A percentile compares a stretch with the other conserved stretches of the same genome.
Evolutionary conservation across 257 asterid species (phyloP).

Genomic region (Leptodermis oblonga): DNA sequence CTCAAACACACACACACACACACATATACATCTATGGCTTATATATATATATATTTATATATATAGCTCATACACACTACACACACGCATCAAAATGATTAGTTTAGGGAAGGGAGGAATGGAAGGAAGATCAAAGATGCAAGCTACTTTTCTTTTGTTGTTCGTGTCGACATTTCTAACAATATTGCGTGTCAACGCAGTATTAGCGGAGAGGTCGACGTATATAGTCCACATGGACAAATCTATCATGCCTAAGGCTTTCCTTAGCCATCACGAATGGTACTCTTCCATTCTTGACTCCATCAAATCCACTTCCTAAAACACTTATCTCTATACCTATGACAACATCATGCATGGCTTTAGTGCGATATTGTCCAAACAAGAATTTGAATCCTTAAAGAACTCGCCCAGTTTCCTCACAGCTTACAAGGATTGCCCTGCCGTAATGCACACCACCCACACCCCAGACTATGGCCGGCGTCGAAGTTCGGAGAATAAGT

Average conservation of each 20-base stretch:
- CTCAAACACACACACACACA: too few species aligned
- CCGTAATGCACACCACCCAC: constrained; percentile 44
- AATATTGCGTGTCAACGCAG: too few species aligned
- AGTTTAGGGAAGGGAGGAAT: too few species aligned
- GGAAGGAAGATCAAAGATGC: too few species aligned
- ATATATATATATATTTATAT: too few species aligned
- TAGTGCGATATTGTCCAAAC: constrained; percentile 31
- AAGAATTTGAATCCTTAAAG: constrained; percentile 26
- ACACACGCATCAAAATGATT: too few species aligned
- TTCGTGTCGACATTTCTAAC: too few species aligned
- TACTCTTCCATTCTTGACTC: constrained; percentile 14
- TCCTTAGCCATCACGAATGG: background rate
- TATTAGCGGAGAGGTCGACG: background rate
- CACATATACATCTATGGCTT: too few species aligned
- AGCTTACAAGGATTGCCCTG: constrained; percentile 28
- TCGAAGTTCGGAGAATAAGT: constrained; percentile 10
- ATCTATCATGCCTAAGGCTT: background rate
- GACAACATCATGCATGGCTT: constrained; percentile 45
- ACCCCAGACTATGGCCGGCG: constrained; percentile 31
- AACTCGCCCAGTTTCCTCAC: constrained; percentile 38
- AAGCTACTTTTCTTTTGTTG: too few species aligned
- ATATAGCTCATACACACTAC: too few species aligned
- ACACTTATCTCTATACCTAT: constrained; percentile 27
- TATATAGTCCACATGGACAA: background rate
- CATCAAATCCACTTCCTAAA: constrained; percentile 15